These are phyloP conservation scores for Magnusiomyces magnusii DNA, from an alignment of 1,139 yeast genomes.

Conservation along the genomic window DNA sequence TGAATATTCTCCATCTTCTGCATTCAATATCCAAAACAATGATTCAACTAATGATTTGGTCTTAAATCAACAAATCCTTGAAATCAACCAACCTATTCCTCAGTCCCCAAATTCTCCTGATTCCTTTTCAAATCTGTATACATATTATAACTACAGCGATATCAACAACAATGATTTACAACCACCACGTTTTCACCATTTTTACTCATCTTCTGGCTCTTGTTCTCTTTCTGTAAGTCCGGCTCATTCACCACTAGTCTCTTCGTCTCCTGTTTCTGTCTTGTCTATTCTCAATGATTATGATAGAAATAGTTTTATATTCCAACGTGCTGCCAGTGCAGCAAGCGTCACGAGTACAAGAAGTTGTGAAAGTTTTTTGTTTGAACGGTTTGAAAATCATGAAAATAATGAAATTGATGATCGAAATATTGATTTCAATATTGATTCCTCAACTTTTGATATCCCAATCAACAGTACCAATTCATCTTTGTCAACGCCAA, in stretches of 20 bases:
- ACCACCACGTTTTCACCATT: background rate
- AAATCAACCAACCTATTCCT: background rate
- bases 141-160: background rate
- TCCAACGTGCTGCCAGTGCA: background rate
- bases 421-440: too few species aligned
- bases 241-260: background rate
- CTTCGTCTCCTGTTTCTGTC: background rate
- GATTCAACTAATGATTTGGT: background rate
- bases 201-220: too few species aligned
- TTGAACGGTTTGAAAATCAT: background rate
- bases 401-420: background rate
- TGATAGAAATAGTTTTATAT: background rate
- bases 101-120: background rate
- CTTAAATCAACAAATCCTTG: background rate
- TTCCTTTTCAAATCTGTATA: background rate
- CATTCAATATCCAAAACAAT: background rate
- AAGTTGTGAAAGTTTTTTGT: background rate
- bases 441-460: too few species aligned
- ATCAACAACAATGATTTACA: background rate
- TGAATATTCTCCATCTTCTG: background rate
- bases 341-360: background rate
- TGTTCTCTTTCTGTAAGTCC: background rate
- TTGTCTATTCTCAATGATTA: background rate
- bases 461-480: background rate
- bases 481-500: too few species aligned